A percentile compares a stretch with the other conserved stretches of the same genome.
These are phyloP conservation scores for Cronartium ribicola DNA, from an alignment of 1,284 basidiomycete species.

Conservation along the genomic window DNA sequence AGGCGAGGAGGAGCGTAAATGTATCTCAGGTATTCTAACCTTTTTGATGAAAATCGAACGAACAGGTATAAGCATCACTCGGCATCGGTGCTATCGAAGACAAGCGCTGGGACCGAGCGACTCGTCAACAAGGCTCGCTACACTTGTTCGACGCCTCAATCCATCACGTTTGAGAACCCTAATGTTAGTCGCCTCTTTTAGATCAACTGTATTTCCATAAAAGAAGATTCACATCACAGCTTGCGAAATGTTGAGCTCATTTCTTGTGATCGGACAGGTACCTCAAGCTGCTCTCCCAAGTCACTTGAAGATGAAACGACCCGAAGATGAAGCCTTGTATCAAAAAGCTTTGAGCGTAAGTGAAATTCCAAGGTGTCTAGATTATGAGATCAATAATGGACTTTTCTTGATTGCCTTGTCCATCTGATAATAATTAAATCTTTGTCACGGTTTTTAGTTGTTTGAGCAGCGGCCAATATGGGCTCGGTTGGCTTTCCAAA, in stretches of 20 bases:
- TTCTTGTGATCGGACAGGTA: background rate
- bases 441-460: slow-evolving; percentile 45
- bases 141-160: slow-evolving; percentile 7
- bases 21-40: background rate
- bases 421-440: background rate
- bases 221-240: background rate
- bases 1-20: too few relatives aligned
- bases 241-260: background rate
- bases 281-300: slow-evolving; percentile 15
- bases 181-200: slow-evolving; percentile 2
- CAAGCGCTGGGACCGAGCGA: slow-evolving; percentile 8
- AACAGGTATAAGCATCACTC: slow-evolving; percentile 17
- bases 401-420: background rate
- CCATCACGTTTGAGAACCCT: slow-evolving; percentile 18
- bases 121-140: slow-evolving; percentile 18
- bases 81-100: slow-evolving; percentile 19
- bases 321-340: slow-evolving; percentile 3
- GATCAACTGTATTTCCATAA: too few relatives aligned
- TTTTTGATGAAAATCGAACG: background rate
- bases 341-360: slow-evolving; percentile 2
- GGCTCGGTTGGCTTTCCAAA: slow-evolving; percentile 76
- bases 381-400: background rate
- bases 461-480: slow-evolving; percentile 72
- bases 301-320: background rate
- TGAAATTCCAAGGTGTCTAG: background rate